Base-by-base conservation (phyloP, 2,329 filamentous ascomycete genomes). In the Xylariaceae sp. region DNA sequence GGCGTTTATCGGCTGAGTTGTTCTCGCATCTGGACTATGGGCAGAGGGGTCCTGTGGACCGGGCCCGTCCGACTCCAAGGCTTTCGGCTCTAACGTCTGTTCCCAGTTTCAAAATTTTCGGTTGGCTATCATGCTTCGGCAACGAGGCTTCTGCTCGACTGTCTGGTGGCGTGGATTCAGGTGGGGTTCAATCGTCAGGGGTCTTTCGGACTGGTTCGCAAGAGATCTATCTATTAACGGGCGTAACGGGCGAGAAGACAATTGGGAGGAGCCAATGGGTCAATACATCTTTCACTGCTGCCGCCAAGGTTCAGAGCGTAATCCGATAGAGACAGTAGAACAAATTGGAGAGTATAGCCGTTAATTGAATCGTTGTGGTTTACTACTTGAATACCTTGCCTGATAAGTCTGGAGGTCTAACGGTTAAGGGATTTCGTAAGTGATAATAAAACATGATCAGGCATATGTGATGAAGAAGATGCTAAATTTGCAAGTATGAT, bases 1-100 rank as follows among this genome's bases (percentile, higher is more conserved):
- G 66, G 67, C 66, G 66, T 68, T 69, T 46, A 54, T 60, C 50
- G 65, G 65, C 57, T 66, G 63, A 61, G 65, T 65, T 54, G 46
- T 26, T 58, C 58, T 66, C 64, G 64, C 65, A 67, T 67, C 60
- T 65, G 63, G 64, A 62, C 60, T 57, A 64, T 55, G 64, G 64
- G 43, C 32, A 45, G 43, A 45, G 43, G 34, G 43, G 29, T 19
- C 43, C 29, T 45, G 43, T 45, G 43, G 43, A 32, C 43, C 30
- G 11, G 43, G 30, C 29, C 43, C 29, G 43, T 45, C 43, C n/a
- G 43, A 45, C 43, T 29, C 19, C 26, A 45, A 45, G 43, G 43
- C 43, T 45, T 32, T 45, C 29, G 19, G 43, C 42, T 45, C 29
- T 32, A 32, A 31, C 29, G 26, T 29, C 43, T 45, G 43, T 45